Evolutionary conservation across 176 grass and related monocot genomes (phyloP).

Genomic region (Raddia guianensis): DNA sequence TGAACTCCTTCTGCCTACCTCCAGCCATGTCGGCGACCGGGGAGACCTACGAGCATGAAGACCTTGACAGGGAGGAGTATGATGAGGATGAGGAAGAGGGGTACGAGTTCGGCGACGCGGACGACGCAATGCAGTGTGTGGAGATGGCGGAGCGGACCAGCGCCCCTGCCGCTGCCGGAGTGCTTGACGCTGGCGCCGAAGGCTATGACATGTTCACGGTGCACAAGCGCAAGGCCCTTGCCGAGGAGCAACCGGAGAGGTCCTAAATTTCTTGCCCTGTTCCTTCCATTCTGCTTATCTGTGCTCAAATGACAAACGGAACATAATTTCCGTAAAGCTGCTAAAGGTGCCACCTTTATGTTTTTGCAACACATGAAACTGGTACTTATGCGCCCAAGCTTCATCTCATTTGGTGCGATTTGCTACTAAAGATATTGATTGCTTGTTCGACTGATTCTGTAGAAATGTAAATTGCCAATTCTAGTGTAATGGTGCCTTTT

Average conservation of each 20-base stretch:
- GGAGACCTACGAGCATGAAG: slow-evolving; percentile 7
- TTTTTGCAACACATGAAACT: neutral
- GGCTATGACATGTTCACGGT: slow-evolving; percentile 66
- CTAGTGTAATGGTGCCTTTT: neutral
- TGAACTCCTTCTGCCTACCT: neutral
- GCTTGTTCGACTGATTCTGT: neutral
- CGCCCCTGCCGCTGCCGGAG: neutral
- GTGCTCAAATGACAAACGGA: neutral
- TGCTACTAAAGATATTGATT: neutral
- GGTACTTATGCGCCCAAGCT: neutral
- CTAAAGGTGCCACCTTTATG: neutral
- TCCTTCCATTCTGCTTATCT: neutral
- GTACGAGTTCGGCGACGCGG: slow-evolving; percentile 49
- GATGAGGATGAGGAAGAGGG: slow-evolving; percentile 42
- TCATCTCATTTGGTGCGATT: neutral
- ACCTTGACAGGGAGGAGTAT: slow-evolving; percentile 19
- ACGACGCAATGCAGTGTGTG: slow-evolving; percentile 46
- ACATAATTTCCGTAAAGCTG: neutral
- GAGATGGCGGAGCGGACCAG: slow-evolving; percentile 32
- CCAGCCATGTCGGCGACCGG: neutral
- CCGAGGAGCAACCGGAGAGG: slow-evolving; percentile 50
- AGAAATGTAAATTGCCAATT: neutral
- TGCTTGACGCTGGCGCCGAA: slow-evolving; percentile 6
- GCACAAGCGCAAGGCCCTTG: slow-evolving; percentile 71
- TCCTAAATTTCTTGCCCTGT: neutral